Evolutionary conservation across 352 stramenopile genomes (phyloP).

Genomic region (Phytophthora colocasiae): DNA sequence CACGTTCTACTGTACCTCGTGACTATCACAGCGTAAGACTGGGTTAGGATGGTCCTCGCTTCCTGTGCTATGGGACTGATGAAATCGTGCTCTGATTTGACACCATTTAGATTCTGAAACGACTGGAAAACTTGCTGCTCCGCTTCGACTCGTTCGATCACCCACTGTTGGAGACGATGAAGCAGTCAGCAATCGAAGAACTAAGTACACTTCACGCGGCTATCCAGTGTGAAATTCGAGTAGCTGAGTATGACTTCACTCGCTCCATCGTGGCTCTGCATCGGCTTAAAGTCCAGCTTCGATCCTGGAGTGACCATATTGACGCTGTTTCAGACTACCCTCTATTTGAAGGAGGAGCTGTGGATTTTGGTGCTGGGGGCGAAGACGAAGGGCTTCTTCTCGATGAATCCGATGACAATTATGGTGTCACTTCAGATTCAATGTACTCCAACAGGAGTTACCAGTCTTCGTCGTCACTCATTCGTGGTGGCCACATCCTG

Average conservation of each 20-base stretch:
- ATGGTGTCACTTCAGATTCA: slow-evolving; percentile 65
- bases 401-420: slow-evolving; percentile 55
- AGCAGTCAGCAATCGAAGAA: slow-evolving; percentile 76
- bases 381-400: slow-evolving; percentile 40
- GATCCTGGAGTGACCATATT: slow-evolving; percentile 83
- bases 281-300: slow-evolving; percentile 69
- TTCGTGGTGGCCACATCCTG: slow-evolving; percentile 30
- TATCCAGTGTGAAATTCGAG: slow-evolving; percentile 70
- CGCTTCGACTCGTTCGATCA: slow-evolving; percentile 73
- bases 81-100: background rate
- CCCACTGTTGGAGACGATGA: slow-evolving; percentile 71
- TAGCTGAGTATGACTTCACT: slow-evolving; percentile 82
- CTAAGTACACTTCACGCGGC: slow-evolving; percentile 70
- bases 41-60: no score
- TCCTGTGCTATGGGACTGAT: slow-evolving; percentile 3
- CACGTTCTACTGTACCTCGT: slow-evolving; percentile 53
- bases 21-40: slow-evolving; percentile 62
- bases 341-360: slow-evolving; percentile 62
- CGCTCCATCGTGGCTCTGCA: slow-evolving; percentile 78
- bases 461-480: slow-evolving; percentile 36
- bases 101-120: slow-evolving; percentile 44
- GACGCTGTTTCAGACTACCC: slow-evolving; percentile 81
- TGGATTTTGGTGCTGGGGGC: slow-evolving; percentile 51
- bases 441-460: slow-evolving; percentile 73
- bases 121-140: slow-evolving; percentile 60